Evolutionary conservation across 179 eudicot species (phyloP).

Genomic region (Silene noctiflora): DNA sequence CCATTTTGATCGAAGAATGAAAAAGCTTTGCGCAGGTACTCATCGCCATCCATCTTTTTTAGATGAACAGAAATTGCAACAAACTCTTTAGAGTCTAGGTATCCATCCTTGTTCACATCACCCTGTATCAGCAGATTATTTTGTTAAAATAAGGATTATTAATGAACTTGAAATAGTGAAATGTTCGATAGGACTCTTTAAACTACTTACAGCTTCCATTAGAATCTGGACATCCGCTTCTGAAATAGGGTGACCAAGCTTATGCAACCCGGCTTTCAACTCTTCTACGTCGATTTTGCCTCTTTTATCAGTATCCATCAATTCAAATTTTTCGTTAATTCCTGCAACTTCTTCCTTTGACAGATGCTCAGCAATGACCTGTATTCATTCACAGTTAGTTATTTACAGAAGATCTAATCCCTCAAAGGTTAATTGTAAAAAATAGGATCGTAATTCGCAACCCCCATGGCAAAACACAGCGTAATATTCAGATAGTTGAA

Average conservation of each 20-base stretch:
- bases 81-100: constrained; percentile 61
- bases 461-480: neutral
- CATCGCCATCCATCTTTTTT: constrained; percentile 68
- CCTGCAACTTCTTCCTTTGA: constrained; percentile 86
- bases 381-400: constrained; percentile 11
- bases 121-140: constrained; percentile 43
- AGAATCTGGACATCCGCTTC: constrained; percentile 66
- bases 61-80: constrained; percentile 76
- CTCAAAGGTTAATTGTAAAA: no score
- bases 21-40: constrained; percentile 69
- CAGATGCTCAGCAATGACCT: constrained; percentile 84
- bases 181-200: neutral
- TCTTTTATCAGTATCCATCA: constrained; percentile 70
- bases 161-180: neutral
- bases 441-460: neutral
- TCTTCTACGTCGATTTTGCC: constrained; percentile 72
- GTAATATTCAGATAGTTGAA: constrained; percentile 4
- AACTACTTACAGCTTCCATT: constrained; percentile 79
- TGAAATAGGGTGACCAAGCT: constrained; percentile 69
- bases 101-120: constrained; percentile 76
- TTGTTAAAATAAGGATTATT: neutral
- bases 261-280: constrained; percentile 62
- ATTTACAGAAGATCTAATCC: neutral
- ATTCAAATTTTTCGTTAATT: constrained; percentile 59
- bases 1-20: constrained; percentile 60